A percentile compares a stretch with the other conserved stretches of the same genome.
Conservation (phyloP, 495 filamentous ascomycete genomes). For the Copromyces sp. region DNA sequence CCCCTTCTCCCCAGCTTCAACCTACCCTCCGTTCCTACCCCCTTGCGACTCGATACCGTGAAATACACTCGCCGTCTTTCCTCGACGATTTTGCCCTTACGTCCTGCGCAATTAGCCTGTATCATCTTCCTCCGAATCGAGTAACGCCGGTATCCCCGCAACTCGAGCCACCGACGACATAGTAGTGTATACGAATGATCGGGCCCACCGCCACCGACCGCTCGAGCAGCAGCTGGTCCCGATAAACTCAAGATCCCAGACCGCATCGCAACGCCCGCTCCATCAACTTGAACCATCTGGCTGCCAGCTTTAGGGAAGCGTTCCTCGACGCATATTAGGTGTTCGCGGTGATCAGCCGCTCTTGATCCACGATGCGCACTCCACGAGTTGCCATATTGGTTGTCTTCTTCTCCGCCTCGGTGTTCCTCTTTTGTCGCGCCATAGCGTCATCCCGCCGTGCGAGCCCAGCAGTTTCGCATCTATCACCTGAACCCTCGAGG, state of each 20-base stretch:
- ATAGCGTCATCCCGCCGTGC: constrained; percentile 24
- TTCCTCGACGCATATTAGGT: background rate
- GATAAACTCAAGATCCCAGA: background rate
- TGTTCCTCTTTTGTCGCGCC: constrained; percentile 38
- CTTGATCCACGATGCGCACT: constrained; percentile 31
- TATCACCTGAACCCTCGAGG: constrained; percentile 21
- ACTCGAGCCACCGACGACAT: background rate
- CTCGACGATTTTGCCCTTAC: background rate
- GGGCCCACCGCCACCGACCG: background rate
- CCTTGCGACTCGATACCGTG: background rate
- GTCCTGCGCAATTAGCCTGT: background rate
- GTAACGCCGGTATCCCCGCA: background rate
- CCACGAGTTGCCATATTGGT: constrained; percentile 36
- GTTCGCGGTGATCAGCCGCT: background rate
- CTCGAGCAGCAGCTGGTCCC: constrained; percentile 1
- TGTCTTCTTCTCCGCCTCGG: constrained; percentile 35
- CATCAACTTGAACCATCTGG: background rate
- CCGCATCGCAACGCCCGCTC: background rate
- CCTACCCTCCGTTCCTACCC: background rate
- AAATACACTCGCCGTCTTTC: background rate
- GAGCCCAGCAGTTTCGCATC: constrained; percentile 15
- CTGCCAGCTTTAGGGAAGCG: background rate
- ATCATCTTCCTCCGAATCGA: background rate
- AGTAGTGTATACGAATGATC: constrained; percentile 1
- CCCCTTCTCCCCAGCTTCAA: background rate